Evolutionary conservation across 2,329 filamentous ascomycete genomes (phyloP).

Genomic region (Tricladium varicosporioides): DNA sequence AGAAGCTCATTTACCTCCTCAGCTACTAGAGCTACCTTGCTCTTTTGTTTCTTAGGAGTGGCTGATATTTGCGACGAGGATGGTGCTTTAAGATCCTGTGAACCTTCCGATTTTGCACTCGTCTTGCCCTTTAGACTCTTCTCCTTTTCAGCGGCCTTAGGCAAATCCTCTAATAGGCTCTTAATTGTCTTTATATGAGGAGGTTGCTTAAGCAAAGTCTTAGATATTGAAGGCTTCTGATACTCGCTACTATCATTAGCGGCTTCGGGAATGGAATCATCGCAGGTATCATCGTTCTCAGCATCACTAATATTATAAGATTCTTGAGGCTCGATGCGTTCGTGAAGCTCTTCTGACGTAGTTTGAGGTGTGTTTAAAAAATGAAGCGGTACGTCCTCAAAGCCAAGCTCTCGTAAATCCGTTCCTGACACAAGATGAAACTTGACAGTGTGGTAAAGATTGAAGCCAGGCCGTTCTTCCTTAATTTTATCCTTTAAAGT

Average conservation of each 20-base stretch:
- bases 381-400: slow-evolving; percentile 3
- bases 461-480: slow-evolving; percentile 13
- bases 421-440: slow-evolving; percentile 18
- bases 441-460: slow-evolving; percentile 18
- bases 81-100: not conserved
- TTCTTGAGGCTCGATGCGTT: not conserved
- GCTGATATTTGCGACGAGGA: no score
- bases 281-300: no score
- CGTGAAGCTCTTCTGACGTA: not conserved
- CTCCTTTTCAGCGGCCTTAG: not conserved
- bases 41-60: no score
- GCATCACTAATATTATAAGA: not conserved
- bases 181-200: not conserved
- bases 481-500: slow-evolving; percentile 13
- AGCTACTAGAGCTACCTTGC: no score
- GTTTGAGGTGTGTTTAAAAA: not conserved
- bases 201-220: not conserved
- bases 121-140: not conserved
- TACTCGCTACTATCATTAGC: no score
- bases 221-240: not conserved
- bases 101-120: not conserved
- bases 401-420: slow-evolving; percentile 16
- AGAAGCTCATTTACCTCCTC: no score
- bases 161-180: not conserved
- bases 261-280: no score